Percentiles rank a stretch among this genome's conserved stretches.
These are phyloP conservation scores for Silene vulgaris DNA, from an alignment of 179 eudicot species.

Conservation along the genomic window DNA sequence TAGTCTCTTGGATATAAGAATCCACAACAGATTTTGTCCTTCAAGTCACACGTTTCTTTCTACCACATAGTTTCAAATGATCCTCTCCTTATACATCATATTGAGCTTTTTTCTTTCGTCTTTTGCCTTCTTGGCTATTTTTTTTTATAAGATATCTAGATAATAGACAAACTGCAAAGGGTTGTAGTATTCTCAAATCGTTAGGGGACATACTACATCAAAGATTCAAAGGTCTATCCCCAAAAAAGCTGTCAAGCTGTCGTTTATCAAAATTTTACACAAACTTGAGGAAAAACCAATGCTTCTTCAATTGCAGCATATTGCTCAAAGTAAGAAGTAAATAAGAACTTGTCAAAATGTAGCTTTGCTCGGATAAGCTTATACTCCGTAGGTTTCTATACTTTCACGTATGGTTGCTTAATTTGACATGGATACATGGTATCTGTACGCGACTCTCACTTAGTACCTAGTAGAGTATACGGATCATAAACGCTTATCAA, in stretches of 20 bases:
- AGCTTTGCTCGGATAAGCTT: too few species aligned
- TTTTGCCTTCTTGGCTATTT: neutral
- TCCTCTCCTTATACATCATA: neutral
- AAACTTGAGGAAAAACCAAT: neutral
- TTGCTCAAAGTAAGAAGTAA: neutral
- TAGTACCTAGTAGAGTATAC: too few species aligned
- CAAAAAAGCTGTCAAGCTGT: neutral
- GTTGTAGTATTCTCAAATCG: neutral
- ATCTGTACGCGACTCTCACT: too few species aligned
- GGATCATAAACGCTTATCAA: too few species aligned
- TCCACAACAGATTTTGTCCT: too few species aligned
- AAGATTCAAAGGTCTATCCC: neutral
- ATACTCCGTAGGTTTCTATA: too few species aligned
- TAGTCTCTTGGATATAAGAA: neutral
- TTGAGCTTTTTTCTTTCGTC: neutral
- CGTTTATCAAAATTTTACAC: neutral
- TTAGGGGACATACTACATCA: neutral
- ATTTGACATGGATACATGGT: too few species aligned
- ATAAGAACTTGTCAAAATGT: neutral
- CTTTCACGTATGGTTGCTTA: too few species aligned
- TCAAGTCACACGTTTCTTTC: too few species aligned
- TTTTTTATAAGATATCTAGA: neutral
- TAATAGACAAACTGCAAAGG: neutral
- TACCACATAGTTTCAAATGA: neutral
- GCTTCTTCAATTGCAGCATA: neutral